Evolutionary conservation across 1,139 yeast genomes (phyloP).

Genomic region (Suhomyces bokatorum): DNA sequence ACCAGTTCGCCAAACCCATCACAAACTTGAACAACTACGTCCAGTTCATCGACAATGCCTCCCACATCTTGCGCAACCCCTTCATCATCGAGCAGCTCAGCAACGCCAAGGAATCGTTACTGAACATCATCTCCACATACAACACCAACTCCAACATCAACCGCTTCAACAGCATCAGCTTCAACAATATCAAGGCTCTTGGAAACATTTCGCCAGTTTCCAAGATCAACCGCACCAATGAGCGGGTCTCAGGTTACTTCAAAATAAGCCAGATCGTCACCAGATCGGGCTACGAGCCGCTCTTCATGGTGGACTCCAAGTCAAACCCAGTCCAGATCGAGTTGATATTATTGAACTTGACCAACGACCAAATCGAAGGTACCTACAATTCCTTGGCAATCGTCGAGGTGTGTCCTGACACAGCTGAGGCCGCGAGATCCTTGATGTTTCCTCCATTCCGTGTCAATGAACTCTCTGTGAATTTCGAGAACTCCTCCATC

Average conservation of each 20-base stretch:
- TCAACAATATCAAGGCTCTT: conserved; percentile 36
- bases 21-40: conserved; percentile 34
- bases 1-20: conserved; percentile 32
- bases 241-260: conserved; percentile 43
- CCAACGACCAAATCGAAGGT: conserved; percentile 12
- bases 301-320: conserved; percentile 20
- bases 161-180: conserved; percentile 35
- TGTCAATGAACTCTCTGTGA: conserved; percentile 27
- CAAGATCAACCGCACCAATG: conserved; percentile 11
- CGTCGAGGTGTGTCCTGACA: conserved; percentile 18
- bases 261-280: conserved; percentile 37
- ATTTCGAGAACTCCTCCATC: conserved; percentile 23
- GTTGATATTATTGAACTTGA: conserved; percentile 34
- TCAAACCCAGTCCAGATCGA: conserved; percentile 22
- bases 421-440: conserved; percentile 22
- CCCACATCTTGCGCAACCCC: conserved; percentile 36
- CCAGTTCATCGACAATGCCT: conserved; percentile 29
- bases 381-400: conserved; percentile 42
- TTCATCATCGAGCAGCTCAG: conserved; percentile 38
- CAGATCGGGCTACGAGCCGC: conserved; percentile 29
- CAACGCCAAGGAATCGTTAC: conserved; percentile 20
- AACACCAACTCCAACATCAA: conserved; percentile 19
- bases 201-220: conserved; percentile 6
- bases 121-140: conserved; percentile 23
- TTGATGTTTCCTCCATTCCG: conserved; percentile 47